These are phyloP conservation scores for Smithsoniella earleae DNA, from an alignment of 163 green algal genomes.

Conservation along the genomic window DNA sequence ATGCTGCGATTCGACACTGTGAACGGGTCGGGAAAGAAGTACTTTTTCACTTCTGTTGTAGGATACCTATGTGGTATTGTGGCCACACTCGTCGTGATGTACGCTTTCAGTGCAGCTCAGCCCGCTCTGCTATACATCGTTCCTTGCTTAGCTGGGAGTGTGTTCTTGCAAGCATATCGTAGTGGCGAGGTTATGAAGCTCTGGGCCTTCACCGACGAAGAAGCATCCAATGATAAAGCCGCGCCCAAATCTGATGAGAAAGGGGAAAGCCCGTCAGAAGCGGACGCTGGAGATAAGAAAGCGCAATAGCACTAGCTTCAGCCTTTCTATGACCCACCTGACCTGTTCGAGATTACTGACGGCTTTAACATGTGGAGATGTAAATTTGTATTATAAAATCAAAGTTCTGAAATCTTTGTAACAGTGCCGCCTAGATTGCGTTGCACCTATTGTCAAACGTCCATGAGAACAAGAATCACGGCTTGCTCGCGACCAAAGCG, in stretches of 20 bases:
- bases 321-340: no score
- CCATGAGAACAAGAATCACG: no score
- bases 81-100: constrained; percentile 95
- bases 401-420: no score
- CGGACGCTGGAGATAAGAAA: background rate
- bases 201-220: constrained; percentile 32
- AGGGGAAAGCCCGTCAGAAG: background rate
- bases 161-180: constrained; percentile 42
- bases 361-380: no score
- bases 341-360: no score
- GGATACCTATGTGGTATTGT: constrained; percentile 79
- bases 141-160: constrained; percentile 59
- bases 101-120: constrained; percentile 89
- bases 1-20: constrained; percentile 77
- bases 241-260: constrained; percentile 21
- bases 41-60: constrained; percentile 66
- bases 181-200: constrained; percentile 46
- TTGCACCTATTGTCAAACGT: no score
- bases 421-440: no score
- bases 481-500: no score
- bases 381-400: no score
- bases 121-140: constrained; percentile 98
- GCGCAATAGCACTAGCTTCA: constrained; percentile 18
- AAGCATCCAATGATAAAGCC: no score
- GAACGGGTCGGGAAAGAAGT: constrained; percentile 36